Base-by-base conservation (phyloP, 2,329 filamentous ascomycete genomes). In the Beauveria sp. region DNA sequence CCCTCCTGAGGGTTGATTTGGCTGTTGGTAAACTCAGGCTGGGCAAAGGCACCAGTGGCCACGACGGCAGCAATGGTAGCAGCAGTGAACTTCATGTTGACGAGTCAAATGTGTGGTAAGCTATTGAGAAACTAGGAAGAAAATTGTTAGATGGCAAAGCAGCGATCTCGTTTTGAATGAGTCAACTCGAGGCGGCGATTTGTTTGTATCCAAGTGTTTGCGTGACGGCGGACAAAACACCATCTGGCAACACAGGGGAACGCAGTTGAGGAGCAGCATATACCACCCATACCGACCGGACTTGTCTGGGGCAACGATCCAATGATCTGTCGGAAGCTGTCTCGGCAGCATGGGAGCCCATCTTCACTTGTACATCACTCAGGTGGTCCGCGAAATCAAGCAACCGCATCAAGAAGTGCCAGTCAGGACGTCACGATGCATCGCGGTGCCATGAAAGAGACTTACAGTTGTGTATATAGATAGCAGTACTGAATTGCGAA, bases 21-120 rank as follows among this genome's bases (percentile, higher is more conserved):
- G 31, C 59, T 64, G 73, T 76, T 76, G 67, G 67, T 64, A 67
- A 76, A 69, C 22, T 53, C 31, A 54, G 73, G 73, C 65, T 67
- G 55, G 51, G 72, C 74, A 58, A 69, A 38, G 62, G 62, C 71
- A 57, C 66, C 62, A 64, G 65, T 65, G 63, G 67, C 71, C 49
- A 73, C 54, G 66, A 56, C 45, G 40, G 63, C 54, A 52, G 60
- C 62, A 42, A 62, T 51, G 49, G 69, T 63, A 66, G 66, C 69
- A 66, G 70, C 34, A 58, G 73, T 70, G 67, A 69, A 73, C 73
- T 75, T 74, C 74, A 76, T 76, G 63, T 67, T 73, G 71, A 70
- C 40, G 16, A 54, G 20, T 31, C n/a, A 38, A 49, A 24, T 16
- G 45, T 46, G 34, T 43, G 7, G 16, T 20, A 26, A 31, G 22